Evolutionary conservation across 192 early-diverging fungal species (phyloP).

Genomic region (Piromyces finnis): DNA sequence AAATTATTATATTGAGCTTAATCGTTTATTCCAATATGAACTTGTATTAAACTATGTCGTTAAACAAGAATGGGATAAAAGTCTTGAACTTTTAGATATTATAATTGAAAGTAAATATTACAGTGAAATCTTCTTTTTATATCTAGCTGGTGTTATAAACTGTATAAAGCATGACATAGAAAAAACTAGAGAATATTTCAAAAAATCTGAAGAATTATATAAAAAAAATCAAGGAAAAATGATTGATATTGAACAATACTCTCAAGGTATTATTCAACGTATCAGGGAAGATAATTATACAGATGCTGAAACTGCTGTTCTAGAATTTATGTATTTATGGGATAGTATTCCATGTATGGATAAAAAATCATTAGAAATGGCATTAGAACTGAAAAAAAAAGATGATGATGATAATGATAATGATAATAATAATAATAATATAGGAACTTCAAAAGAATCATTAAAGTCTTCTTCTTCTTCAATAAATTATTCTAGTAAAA

Average conservation of each 20-base stretch:
- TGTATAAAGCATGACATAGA: neutral
- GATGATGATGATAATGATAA: neutral
- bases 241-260: neutral
- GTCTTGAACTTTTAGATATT: neutral
- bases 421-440: neutral
- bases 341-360: neutral
- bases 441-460: neutral
- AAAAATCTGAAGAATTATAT: neutral
- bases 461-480: neutral
- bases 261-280: neutral
- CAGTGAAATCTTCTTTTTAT: neutral
- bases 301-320: neutral
- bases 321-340: neutral
- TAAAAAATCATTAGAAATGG: neutral
- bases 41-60: neutral
- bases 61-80: neutral
- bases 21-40: neutral
- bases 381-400: neutral
- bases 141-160: neutral
- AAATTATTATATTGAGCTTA: neutral
- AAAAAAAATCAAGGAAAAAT: neutral
- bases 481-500: neutral
- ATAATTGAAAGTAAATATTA: neutral
- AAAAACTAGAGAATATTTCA: neutral
- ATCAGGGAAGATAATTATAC: neutral